Conservation (phyloP, 106 monocot genomes). For the Acorus calamus region DNA sequence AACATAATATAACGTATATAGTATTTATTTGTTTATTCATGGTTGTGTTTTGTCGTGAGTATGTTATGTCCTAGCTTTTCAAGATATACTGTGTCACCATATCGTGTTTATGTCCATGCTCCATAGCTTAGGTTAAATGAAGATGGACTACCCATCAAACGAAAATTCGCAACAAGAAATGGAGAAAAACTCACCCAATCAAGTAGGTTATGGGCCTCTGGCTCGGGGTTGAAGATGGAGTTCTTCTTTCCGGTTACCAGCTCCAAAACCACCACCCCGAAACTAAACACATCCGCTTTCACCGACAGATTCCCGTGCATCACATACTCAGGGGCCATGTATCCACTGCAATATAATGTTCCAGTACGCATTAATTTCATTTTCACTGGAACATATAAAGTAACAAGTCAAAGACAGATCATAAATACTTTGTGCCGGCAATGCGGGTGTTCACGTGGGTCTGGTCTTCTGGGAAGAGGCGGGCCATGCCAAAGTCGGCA, state of each 20-base stretch:
- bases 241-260: constrained; percentile 56
- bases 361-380: no score
- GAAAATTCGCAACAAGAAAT: not conserved
- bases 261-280: constrained; percentile 62
- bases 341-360: constrained; percentile 23
- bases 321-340: constrained; percentile 82
- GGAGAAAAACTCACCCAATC: constrained; percentile 45
- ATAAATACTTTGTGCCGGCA: constrained; percentile 48
- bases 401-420: not conserved
- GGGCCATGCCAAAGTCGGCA: constrained; percentile 77
- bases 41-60: no score
- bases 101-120: no score
- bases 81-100: no score
- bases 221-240: constrained; percentile 23
- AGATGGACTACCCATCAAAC: no score
- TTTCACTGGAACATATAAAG: not conserved
- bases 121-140: no score
- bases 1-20: no score
- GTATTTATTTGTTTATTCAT: no score
- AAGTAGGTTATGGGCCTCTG: constrained; percentile 41
- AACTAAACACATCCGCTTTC: constrained; percentile 76
- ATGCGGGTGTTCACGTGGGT: constrained; percentile 59
- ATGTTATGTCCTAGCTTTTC: no score
- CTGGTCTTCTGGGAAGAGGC: constrained; percentile 50
- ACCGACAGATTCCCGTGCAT: constrained; percentile 61